A percentile compares a stretch with the other conserved stretches of the same genome.
phyloP scores from a whole-genome alignment of 1,284 basidiomycete genomes.

The Pterulicium gracile region DNA sequence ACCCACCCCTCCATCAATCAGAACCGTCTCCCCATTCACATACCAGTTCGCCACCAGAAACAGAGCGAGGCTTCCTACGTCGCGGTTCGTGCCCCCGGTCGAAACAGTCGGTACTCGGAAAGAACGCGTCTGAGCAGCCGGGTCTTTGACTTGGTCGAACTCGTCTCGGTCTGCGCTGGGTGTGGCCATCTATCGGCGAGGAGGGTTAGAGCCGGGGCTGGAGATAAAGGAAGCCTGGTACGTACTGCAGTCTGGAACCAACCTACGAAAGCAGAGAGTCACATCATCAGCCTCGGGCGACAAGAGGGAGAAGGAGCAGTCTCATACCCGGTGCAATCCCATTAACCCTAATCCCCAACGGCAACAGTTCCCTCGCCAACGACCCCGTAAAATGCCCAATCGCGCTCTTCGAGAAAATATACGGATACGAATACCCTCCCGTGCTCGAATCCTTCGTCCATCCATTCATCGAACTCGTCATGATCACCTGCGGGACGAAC shows the following conservation, averaged over 20 bases:
- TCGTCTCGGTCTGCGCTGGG: constrained; percentile 14
- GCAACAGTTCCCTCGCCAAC: constrained; percentile 39
- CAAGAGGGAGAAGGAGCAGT: too few species aligned
- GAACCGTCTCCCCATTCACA: constrained; percentile 40
- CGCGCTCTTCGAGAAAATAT: constrained; percentile 39
- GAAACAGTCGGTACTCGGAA: constrained; percentile 26
- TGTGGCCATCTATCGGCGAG: constrained; percentile 16
- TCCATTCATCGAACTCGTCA: constrained; percentile 44
- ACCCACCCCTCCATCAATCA: constrained; percentile 41
- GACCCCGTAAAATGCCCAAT: constrained; percentile 36
- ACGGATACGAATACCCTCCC: constrained; percentile 29
- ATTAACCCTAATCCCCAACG: constrained; percentile 45
- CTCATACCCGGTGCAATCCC: constrained; percentile 37
- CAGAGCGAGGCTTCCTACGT: constrained; percentile 34
- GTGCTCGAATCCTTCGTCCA: constrained; percentile 42
- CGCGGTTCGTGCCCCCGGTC: constrained; percentile 27
- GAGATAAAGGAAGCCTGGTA: neutral
- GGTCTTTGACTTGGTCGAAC: constrained; percentile 21
- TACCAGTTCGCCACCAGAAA: constrained; percentile 39
- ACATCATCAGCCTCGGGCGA: constrained; percentile 15
- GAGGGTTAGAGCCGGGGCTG: neutral
- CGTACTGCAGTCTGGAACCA: constrained; percentile 11
- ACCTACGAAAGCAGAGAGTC: constrained; percentile 7
- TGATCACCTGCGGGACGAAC: constrained; percentile 38
- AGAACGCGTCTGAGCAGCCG: constrained; percentile 11